Conservation (phyloP, 208 protist species). For the Acanthamoeba rhysodes region DNA sequence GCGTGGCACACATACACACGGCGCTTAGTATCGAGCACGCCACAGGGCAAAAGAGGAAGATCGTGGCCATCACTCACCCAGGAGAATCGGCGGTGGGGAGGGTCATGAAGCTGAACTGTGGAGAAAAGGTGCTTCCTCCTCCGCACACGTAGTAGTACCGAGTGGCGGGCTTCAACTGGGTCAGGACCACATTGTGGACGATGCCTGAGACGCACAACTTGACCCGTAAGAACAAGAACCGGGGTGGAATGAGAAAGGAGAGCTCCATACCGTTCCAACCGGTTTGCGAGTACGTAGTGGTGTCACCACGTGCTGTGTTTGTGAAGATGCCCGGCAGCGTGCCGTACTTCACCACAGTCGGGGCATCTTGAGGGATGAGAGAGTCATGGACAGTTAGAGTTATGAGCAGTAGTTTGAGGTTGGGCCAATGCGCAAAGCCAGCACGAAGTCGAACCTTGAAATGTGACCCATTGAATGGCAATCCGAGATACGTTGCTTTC, state of each 20-base stretch:
- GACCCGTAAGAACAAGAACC: too few relatives aligned
- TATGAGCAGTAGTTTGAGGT: not conserved
- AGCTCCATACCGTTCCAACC: not conserved
- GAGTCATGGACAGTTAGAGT: not conserved
- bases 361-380: not conserved
- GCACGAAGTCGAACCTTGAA: not conserved
- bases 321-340: not conserved
- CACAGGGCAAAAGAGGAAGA: not conserved
- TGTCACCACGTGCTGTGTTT: not conserved
- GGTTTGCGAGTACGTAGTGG: not conserved
- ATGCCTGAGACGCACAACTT: not conserved
- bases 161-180: not conserved
- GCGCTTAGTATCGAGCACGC: not conserved
- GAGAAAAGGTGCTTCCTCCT: not conserved
- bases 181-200: slow-evolving; percentile 14
- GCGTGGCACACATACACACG: not conserved
- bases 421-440: not conserved
- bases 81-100: not conserved
- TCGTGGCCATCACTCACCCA: not conserved
- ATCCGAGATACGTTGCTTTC: not conserved
- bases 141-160: slow-evolving; percentile 54
- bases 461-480: slow-evolving; percentile 58
- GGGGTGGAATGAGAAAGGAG: not conserved
- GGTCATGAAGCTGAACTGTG: slow-evolving; percentile 32
- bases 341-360: not conserved